These are phyloP conservation scores for Straminergon stramineum DNA, from an alignment of 225 moss, liverwort and hornwort species.

Conservation along the genomic window DNA sequence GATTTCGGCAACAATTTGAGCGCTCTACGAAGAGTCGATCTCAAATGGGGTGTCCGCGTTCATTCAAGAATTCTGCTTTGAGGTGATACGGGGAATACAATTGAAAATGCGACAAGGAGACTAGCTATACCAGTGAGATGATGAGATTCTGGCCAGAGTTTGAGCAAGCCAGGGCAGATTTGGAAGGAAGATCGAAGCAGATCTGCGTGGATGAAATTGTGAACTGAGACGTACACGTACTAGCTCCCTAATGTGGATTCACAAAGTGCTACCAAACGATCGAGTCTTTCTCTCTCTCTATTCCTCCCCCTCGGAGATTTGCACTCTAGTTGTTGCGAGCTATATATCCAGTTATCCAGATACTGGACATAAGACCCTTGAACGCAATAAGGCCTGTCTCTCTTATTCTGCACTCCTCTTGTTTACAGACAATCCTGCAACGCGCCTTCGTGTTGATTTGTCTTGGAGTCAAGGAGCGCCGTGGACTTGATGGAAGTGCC, in stretches of 20 bases:
- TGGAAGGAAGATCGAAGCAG: not conserved
- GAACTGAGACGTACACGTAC: too few relatives aligned
- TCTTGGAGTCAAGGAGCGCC: not conserved
- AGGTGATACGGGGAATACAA: not conserved
- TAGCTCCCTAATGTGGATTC: not conserved
- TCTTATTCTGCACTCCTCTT: not conserved
- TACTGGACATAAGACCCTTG: not conserved
- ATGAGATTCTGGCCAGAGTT: not conserved
- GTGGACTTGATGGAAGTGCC: not conserved
- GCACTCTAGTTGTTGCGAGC: not conserved
- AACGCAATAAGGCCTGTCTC: not conserved
- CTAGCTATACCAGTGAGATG: not conserved
- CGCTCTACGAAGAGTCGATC: not conserved
- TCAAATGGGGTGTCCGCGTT: not conserved
- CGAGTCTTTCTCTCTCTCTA: too few relatives aligned
- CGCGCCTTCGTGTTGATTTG: not conserved
- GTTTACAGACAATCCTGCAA: too few relatives aligned
- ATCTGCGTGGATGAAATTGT: not conserved
- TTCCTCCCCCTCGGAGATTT: too few relatives aligned
- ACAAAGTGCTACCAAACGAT: too few relatives aligned
- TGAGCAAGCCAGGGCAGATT: too few relatives aligned
- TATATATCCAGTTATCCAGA: not conserved
- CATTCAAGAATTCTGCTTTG: not conserved
- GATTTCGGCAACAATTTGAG: not conserved
- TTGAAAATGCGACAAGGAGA: not conserved